phyloP scores from a whole-genome alignment of 2,329 filamentous ascomycete species.

The Pyrenophora tritici-repentis region DNA sequence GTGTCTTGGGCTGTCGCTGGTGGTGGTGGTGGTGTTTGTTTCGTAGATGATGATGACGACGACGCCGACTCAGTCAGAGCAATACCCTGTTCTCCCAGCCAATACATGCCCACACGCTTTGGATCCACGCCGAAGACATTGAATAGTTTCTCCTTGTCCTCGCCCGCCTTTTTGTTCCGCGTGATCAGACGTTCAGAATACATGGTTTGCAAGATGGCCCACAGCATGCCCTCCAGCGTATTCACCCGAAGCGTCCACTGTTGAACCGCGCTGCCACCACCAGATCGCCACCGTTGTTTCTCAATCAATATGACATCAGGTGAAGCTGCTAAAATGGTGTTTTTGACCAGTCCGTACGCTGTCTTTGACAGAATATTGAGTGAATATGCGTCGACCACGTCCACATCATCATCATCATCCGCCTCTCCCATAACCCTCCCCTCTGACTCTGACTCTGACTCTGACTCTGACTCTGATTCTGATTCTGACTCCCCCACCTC shows the following conservation, averaged over 20 bases:
- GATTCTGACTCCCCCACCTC: too few species aligned
- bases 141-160: slow-evolving; percentile 4
- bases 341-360: slow-evolving; percentile 60
- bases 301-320: slow-evolving; percentile 76
- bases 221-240: slow-evolving; percentile 79
- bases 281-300: slow-evolving; percentile 67
- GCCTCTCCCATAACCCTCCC: too few species aligned
- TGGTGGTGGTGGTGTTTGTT: too few species aligned
- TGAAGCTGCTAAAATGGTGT: slow-evolving; percentile 56
- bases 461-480: too few species aligned
- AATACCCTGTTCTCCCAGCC: slow-evolving; percentile 29
- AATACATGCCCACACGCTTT: slow-evolving; percentile 46
- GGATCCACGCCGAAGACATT: slow-evolving; percentile 42
- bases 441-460: too few species aligned
- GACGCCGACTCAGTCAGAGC: background rate
- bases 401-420: too few species aligned
- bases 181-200: background rate
- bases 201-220: slow-evolving; percentile 59
- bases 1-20: too few species aligned
- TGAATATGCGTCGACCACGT: slow-evolving; percentile 55
- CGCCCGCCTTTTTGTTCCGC: background rate
- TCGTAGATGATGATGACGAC: background rate
- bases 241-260: slow-evolving; percentile 87
- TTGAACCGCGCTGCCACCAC: slow-evolving; percentile 66
- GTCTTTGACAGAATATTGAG: slow-evolving; percentile 59